Percentiles rank a stretch among this genome's conserved stretches.
Conservation (phyloP, 768 basidiomycete species). For the Trichaptum fuscoviolaceum region DNA sequence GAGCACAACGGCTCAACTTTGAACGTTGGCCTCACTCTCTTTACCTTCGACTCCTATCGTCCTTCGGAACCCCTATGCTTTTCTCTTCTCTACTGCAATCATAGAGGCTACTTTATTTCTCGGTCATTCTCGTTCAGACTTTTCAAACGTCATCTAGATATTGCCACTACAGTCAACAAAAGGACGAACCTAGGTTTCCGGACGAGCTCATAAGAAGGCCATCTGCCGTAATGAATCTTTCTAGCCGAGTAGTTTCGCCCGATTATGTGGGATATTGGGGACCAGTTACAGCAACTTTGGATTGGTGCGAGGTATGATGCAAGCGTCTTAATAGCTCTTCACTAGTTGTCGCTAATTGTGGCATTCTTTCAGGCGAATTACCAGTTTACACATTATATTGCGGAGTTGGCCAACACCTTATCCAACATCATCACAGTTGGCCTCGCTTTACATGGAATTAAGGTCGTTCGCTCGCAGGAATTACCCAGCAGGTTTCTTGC, state of each 20-base stretch:
- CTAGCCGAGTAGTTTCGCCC: neutral
- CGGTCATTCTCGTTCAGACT: neutral
- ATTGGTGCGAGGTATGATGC: constrained; percentile 64
- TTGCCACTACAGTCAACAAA: neutral
- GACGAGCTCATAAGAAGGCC: neutral
- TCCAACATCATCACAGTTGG: constrained; percentile 62
- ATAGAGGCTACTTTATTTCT: neutral
- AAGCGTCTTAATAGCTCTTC: neutral
- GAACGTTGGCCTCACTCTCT: neutral
- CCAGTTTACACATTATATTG: constrained; percentile 71
- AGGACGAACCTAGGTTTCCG: neutral
- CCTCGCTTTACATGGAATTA: constrained; percentile 47
- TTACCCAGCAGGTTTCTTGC: constrained; percentile 32
- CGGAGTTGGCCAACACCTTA: constrained; percentile 71
- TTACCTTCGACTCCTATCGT: neutral
- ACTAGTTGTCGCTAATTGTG: constrained; percentile 3
- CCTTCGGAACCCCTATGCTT: neutral
- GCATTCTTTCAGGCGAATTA: constrained; percentile 54
- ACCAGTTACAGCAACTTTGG: constrained; percentile 62
- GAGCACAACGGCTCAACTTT: neutral
- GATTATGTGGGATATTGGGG: constrained; percentile 34
- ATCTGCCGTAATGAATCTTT: neutral
- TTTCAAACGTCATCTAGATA: neutral
- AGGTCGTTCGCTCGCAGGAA: constrained; percentile 22
- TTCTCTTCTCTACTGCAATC: neutral